Conservation (phyloP, 1,139 yeast genomes). For the Eremothecium cymbalariae region DNA sequence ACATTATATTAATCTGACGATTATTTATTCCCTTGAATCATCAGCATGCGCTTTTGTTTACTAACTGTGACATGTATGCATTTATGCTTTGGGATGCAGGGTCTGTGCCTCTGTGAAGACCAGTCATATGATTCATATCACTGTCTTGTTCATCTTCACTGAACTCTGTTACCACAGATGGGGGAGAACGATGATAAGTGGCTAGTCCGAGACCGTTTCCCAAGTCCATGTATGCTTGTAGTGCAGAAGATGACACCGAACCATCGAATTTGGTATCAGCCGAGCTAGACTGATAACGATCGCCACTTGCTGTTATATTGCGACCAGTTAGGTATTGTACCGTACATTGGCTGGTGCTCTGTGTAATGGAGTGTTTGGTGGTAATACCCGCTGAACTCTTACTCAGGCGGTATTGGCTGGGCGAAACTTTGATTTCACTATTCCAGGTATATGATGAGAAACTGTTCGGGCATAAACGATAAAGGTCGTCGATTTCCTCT, state of each 20-base stretch:
- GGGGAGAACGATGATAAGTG: slow-evolving; percentile 28
- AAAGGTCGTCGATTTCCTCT: slow-evolving; percentile 70
- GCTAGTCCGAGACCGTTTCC: slow-evolving; percentile 31
- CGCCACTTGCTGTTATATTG: neutral
- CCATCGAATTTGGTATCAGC: too few relatives aligned
- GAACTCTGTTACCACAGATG: slow-evolving; percentile 26
- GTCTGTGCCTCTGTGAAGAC: slow-evolving; percentile 1
- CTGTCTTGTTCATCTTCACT: slow-evolving; percentile 17
- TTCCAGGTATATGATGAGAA: slow-evolving; percentile 31
- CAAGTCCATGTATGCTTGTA: slow-evolving; percentile 23
- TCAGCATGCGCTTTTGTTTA: slow-evolving; percentile 14
- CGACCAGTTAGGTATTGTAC: neutral
- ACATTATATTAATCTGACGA: too few relatives aligned
- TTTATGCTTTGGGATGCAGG: slow-evolving; percentile 15
- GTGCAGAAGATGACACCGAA: too few relatives aligned
- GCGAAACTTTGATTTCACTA: slow-evolving; percentile 16
- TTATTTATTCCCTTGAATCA: too few relatives aligned
- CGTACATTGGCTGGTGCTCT: slow-evolving; percentile 6
- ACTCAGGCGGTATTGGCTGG: slow-evolving; percentile 5
- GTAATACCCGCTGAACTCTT: too few relatives aligned
- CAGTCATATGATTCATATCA: slow-evolving; percentile 7
- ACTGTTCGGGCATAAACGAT: slow-evolving; percentile 36
- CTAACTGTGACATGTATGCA: slow-evolving; percentile 27
- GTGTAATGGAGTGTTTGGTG: neutral
- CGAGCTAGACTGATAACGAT: neutral